Evolutionary conservation across 2,329 filamentous ascomycete species (phyloP).

Genomic region (Aureobasidium sp.): DNA sequence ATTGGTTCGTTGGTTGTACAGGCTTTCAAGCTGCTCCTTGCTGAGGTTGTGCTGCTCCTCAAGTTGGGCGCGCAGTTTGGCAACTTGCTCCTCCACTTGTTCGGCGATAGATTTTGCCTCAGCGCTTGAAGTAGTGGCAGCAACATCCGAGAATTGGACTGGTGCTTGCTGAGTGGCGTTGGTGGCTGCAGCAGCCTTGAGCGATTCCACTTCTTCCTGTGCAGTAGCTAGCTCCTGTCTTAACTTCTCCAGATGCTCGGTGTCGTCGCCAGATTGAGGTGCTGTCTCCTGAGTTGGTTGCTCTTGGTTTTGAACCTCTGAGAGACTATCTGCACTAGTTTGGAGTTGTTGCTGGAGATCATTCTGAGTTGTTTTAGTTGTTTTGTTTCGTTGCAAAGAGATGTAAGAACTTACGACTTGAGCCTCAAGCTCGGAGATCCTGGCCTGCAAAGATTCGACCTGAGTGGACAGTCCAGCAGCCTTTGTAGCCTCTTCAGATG

Average conservation of each 20-base stretch:
- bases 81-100: constrained; percentile 40
- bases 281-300: constrained; percentile 24
- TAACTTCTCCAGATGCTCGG: constrained; percentile 28
- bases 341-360: constrained; percentile 15
- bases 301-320: constrained; percentile 31
- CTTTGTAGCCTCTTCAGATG: constrained; percentile 31
- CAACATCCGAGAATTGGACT: constrained; percentile 18
- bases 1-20: constrained; percentile 51
- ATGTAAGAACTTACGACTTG: constrained; percentile 35
- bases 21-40: constrained; percentile 39
- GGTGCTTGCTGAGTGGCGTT: not conserved
- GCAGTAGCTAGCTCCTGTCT: constrained; percentile 36
- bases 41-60: constrained; percentile 31
- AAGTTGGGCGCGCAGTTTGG: constrained; percentile 29
- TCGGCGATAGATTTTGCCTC: constrained; percentile 35
- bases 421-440: constrained; percentile 55
- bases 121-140: constrained; percentile 13
- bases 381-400: not conserved
- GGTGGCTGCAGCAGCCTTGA: constrained; percentile 31
- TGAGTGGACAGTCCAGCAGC: constrained; percentile 30
- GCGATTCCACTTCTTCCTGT: constrained; percentile 38
- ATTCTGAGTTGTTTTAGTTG: constrained; percentile 1
- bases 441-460: constrained; percentile 48
- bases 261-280: constrained; percentile 14
- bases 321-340: constrained; percentile 18